These are phyloP conservation scores for Clonostachys solani DNA, from an alignment of 2,329 filamentous ascomycete genomes.

Conservation along the genomic window DNA sequence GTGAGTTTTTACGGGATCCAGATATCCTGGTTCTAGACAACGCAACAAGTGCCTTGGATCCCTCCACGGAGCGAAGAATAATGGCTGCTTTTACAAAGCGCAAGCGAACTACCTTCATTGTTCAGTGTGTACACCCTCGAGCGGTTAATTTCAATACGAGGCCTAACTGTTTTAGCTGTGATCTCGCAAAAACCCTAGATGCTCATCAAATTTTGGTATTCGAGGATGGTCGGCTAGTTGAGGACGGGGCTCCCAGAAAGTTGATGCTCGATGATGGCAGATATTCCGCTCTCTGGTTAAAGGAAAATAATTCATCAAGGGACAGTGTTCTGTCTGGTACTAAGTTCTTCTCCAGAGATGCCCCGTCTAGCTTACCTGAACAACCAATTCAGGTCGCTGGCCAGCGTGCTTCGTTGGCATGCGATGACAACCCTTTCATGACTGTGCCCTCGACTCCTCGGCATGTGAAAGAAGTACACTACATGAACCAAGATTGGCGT, in stretches of 20 bases:
- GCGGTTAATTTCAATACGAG: not conserved
- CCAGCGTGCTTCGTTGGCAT: no score
- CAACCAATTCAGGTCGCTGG: no score
- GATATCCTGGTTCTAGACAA: conserved; percentile 76
- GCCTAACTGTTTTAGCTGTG: conserved; percentile 42
- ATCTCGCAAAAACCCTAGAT: conserved; percentile 67
- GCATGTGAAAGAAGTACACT: no score
- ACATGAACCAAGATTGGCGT: no score
- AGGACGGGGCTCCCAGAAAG: conserved; percentile 57
- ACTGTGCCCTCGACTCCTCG: no score
- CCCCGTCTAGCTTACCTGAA: no score
- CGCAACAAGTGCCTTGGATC: conserved; percentile 73
- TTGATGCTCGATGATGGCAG: conserved; percentile 54
- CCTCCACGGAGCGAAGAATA: conserved; percentile 64
- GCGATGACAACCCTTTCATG: no score
- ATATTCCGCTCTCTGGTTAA: conserved; percentile 63
- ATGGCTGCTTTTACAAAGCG: conserved; percentile 56
- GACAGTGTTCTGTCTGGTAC: no score
- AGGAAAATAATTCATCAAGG: conserved; percentile 29
- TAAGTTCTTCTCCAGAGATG: no score
- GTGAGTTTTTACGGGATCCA: conserved; percentile 69
- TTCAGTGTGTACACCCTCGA: conserved; percentile 43
- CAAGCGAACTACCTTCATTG: conserved; percentile 62
- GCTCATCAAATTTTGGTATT: conserved; percentile 65
- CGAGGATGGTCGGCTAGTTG: conserved; percentile 56